A percentile compares a stretch with the other conserved stretches of the same genome.
phyloP scores from a whole-genome alignment of 2,329 filamentous ascomycete species.

The Drechmeria coniospora region DNA sequence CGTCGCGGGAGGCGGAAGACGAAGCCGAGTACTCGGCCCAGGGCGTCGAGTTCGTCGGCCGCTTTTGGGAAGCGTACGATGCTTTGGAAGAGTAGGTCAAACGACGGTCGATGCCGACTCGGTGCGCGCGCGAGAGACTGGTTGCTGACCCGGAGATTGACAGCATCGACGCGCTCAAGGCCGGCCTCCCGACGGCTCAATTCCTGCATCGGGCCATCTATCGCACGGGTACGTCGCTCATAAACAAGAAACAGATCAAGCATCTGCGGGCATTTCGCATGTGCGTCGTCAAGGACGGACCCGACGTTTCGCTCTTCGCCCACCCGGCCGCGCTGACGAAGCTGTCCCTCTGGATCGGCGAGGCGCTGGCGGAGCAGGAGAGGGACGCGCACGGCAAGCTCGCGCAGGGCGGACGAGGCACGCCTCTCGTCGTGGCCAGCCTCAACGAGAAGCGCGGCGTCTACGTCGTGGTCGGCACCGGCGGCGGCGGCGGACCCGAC shows the following conservation, averaged over 20 bases:
- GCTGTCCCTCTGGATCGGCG: slow-evolving; percentile 83
- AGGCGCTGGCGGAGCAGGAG: slow-evolving; percentile 83
- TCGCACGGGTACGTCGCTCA: slow-evolving; percentile 75
- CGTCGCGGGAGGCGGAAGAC: slow-evolving; percentile 25
- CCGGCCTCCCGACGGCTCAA: slow-evolving; percentile 68
- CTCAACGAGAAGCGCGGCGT: slow-evolving; percentile 76
- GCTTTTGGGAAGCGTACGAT: slow-evolving; percentile 61
- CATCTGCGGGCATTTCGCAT: slow-evolving; percentile 87
- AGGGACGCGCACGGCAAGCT: slow-evolving; percentile 56
- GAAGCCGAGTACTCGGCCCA: slow-evolving; percentile 35
- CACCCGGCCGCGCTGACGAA: slow-evolving; percentile 89
- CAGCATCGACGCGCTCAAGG: slow-evolving; percentile 61
- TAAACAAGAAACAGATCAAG: slow-evolving; percentile 87
- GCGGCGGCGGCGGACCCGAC: slow-evolving; percentile 67
- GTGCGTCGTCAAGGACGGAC: slow-evolving; percentile 88
- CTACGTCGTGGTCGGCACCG: slow-evolving; percentile 86
- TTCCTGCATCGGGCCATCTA: slow-evolving; percentile 86
- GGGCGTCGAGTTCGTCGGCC: slow-evolving; percentile 47
- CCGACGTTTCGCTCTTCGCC: slow-evolving; percentile 79
- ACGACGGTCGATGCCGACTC: too few relatives aligned
- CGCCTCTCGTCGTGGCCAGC: slow-evolving; percentile 78
- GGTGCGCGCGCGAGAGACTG: too few relatives aligned
- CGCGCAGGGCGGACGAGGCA: slow-evolving; percentile 53
- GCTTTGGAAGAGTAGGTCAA: slow-evolving; percentile 48
- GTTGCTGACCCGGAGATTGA: not conserved